These are phyloP conservation scores for Acanthamoeba castellanii DNA, from an alignment of 208 protist species.

Conservation along the genomic window DNA sequence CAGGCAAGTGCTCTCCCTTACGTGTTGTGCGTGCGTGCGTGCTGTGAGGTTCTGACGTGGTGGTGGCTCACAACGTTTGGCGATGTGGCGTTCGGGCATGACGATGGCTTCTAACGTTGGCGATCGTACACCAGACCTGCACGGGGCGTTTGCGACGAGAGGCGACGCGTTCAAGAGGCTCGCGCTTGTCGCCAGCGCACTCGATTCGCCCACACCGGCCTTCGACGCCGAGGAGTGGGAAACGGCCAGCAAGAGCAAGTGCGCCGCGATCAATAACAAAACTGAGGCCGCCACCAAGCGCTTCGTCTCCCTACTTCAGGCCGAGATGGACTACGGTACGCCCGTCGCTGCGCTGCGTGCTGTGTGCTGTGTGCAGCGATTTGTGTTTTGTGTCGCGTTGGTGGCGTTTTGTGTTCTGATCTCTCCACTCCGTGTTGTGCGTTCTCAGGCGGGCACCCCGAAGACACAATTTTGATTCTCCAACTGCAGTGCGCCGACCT, in stretches of 20 bases:
- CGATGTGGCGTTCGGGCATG: neutral
- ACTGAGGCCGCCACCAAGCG: constrained; percentile 17
- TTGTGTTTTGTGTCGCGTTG: neutral
- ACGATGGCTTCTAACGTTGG: too few species aligned
- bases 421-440: neutral
- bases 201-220: neutral
- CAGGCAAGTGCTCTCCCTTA: neutral
- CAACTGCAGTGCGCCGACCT: constrained; percentile 40
- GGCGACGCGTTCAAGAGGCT: constrained; percentile 37
- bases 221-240: constrained; percentile 37
- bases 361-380: neutral
- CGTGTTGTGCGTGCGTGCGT: too few species aligned
- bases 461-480: constrained; percentile 38
- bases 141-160: neutral
- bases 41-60: too few species aligned
- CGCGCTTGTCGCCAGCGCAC: constrained; percentile 9
- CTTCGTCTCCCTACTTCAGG: constrained; percentile 32
- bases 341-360: neutral
- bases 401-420: neutral
- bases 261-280: neutral
- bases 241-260: neutral
- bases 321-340: neutral
- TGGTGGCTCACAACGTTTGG: neutral
- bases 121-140: neutral
- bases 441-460: neutral